Evolutionary conservation across 352 stramenopile genomes (phyloP), one percentile per base, ranked within the genome.

Genomic region (Globisporangium irregulare): DNA sequence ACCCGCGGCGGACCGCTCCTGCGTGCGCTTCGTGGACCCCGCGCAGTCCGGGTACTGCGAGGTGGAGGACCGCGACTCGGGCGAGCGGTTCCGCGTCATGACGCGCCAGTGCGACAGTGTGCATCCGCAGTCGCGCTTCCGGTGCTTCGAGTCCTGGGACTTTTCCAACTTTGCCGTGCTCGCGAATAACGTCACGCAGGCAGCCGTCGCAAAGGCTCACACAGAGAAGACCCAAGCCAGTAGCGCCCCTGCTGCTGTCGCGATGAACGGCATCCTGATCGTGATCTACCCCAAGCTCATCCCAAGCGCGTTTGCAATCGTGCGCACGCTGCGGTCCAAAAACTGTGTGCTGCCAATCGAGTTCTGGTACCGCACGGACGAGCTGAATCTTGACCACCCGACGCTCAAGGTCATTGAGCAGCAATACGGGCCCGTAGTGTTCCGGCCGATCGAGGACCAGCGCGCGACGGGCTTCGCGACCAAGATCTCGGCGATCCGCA

Each of bases 231-330:
- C 38, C 25, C 27, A 10, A n/a, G 27, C 32, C 24, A 59, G 24
- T n/a, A 2, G 20, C 24, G 20, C 43, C n/a, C 54, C 54, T 6
- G 3, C 32, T 4, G n/a, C 18, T 22, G 4, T 8, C 2, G 56
- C 50, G 32, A 61, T 9, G 25, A 75, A 83, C n/a, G 86, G 84
- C 18, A 89, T 92, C 46, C 70, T 89, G 41, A 82, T 92, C 64
- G 77, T 90, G 10, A 76, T 91, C 22, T 91, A 92, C 57, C 80
- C 82, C 18, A 87, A 89, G 70, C 67, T 91, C 18, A 58, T 93
- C 62, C 79, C 81, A 4, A 91, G 81, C 51, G 82, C 73, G 10
- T 92, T 86, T 58, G 85, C 81, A 14, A 84, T 74, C 25, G 74
- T 92, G 55, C 80, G 77, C 4, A 70, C 73, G 20, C 70, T 93